phyloP scores from a whole-genome alignment of 1,139 yeast species.

The Suhomyces kunorum region DNA sequence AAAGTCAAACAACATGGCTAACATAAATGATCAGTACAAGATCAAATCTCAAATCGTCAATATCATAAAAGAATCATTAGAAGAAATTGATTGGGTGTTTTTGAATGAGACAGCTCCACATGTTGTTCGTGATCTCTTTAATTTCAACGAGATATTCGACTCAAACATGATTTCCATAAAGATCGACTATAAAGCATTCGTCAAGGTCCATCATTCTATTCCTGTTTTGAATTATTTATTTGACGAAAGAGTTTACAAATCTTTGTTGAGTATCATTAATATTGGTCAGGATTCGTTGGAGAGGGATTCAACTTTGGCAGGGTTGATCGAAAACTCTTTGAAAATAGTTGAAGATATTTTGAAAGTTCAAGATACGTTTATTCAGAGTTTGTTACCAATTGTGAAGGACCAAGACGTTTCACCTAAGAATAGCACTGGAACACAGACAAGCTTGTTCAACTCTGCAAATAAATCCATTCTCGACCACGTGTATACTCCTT shows the following conservation, averaged over 20 bases:
- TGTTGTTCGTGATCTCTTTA: constrained; percentile 18
- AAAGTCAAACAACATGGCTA: constrained; percentile 32
- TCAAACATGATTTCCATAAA: constrained; percentile 21
- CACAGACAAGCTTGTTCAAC: constrained; percentile 8
- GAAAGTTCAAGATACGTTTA: constrained; percentile 51
- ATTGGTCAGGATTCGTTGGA: constrained; percentile 56
- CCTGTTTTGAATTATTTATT: constrained; percentile 63
- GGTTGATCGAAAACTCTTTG: constrained; percentile 33
- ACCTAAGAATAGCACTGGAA: constrained; percentile 3
- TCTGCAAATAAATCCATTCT: constrained; percentile 33
- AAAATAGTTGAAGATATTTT: constrained; percentile 51
- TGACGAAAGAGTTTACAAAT: constrained; percentile 55
- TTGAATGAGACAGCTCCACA: constrained; percentile 44
- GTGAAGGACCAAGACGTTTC: constrained; percentile 23
- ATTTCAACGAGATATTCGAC: constrained; percentile 51
- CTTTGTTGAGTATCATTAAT: constrained; percentile 54
- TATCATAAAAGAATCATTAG: constrained; percentile 54
- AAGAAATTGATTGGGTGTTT: constrained; percentile 64
- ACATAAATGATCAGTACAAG: constrained; percentile 41
- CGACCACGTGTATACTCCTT: constrained; percentile 55
- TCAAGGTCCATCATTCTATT: constrained; percentile 68
- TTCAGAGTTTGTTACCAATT: constrained; percentile 29
- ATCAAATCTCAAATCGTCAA: constrained; percentile 57
- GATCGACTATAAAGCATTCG: constrained; percentile 37
- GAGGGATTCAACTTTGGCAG: constrained; percentile 29